These are phyloP conservation scores for Globisporangium perplexum DNA, from an alignment of 352 stramenopile genomes.

Conservation along the genomic window DNA sequence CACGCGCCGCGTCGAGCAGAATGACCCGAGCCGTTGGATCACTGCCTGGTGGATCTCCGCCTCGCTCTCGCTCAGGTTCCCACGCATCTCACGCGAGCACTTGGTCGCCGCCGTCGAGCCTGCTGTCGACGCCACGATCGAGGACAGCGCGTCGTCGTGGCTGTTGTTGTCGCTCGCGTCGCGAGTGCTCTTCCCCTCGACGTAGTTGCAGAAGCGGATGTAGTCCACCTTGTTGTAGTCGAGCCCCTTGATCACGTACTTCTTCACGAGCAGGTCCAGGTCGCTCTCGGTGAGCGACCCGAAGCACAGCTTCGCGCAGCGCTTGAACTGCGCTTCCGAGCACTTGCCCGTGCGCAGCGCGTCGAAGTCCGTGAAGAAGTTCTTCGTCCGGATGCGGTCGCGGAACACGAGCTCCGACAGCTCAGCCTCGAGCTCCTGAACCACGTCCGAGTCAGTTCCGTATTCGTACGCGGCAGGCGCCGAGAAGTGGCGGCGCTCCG, in stretches of 20 bases:
- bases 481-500: slow-evolving; percentile 47
- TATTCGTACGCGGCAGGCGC: slow-evolving; percentile 16
- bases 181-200: slow-evolving; percentile 40
- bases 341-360: slow-evolving; percentile 68
- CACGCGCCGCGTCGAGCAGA: slow-evolving; percentile 52
- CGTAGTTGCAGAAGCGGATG: slow-evolving; percentile 59
- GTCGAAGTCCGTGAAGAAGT: slow-evolving; percentile 85
- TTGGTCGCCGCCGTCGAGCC: slow-evolving; percentile 19
- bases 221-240: slow-evolving; percentile 70
- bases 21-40: slow-evolving; percentile 60
- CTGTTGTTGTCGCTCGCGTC: slow-evolving; percentile 35
- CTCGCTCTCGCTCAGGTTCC: slow-evolving; percentile 44
- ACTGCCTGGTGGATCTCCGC: slow-evolving; percentile 31
- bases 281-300: slow-evolving; percentile 52
- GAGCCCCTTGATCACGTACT: slow-evolving; percentile 42
- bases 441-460: slow-evolving; percentile 1
- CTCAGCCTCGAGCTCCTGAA: slow-evolving; percentile 38
- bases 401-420: slow-evolving; percentile 53
- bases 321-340: slow-evolving; percentile 70
- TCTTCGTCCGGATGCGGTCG: slow-evolving; percentile 77
- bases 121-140: slow-evolving; percentile 24
- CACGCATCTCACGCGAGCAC: slow-evolving; percentile 63
- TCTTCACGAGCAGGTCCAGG: slow-evolving; percentile 47
- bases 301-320: slow-evolving; percentile 77
- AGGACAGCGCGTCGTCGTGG: slow-evolving; percentile 40